Conservation (phyloP, 495 filamentous ascomycete species). For the Aspergillus sparsus region DNA sequence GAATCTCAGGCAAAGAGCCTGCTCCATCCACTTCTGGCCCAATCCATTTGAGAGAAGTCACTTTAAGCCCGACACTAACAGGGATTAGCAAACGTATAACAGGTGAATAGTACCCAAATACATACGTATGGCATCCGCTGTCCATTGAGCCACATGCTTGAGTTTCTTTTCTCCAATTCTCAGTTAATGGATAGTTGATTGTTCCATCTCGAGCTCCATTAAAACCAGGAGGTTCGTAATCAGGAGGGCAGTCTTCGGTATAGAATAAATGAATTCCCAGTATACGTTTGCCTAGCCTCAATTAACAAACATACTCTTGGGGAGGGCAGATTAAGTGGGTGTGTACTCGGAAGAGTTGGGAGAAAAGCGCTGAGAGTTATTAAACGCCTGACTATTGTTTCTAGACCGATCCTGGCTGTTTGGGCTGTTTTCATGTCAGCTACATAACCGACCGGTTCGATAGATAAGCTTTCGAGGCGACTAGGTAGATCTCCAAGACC, state of each 20-base stretch:
- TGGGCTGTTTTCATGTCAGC: slow-evolving; percentile 37
- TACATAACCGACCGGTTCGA: slow-evolving; percentile 39
- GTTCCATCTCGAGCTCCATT: slow-evolving; percentile 27
- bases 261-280: slow-evolving; percentile 51
- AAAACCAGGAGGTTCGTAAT: slow-evolving; percentile 48
- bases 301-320: background rate
- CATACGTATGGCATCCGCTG: slow-evolving; percentile 40
- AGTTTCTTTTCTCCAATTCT: slow-evolving; percentile 37
- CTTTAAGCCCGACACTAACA: slow-evolving; percentile 35
- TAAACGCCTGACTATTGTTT: slow-evolving; percentile 40
- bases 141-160: slow-evolving; percentile 35
- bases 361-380: slow-evolving; percentile 40
- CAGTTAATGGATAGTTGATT: slow-evolving; percentile 38
- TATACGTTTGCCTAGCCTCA: slow-evolving; percentile 35
- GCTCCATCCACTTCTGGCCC: slow-evolving; percentile 27
- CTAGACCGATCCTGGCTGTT: slow-evolving; percentile 38
- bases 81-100: slow-evolving; percentile 4
- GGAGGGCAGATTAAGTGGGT: background rate
- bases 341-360: slow-evolving; percentile 46
- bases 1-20: slow-evolving; percentile 29
- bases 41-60: slow-evolving; percentile 36
- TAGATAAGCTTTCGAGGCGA: slow-evolving; percentile 32
- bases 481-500: slow-evolving; percentile 19
- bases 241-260: slow-evolving; percentile 38
- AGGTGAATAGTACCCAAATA: background rate